These are phyloP conservation scores for Fusarium domesticum DNA, from an alignment of 2,329 filamentous ascomycete species.

Conservation along the genomic window DNA sequence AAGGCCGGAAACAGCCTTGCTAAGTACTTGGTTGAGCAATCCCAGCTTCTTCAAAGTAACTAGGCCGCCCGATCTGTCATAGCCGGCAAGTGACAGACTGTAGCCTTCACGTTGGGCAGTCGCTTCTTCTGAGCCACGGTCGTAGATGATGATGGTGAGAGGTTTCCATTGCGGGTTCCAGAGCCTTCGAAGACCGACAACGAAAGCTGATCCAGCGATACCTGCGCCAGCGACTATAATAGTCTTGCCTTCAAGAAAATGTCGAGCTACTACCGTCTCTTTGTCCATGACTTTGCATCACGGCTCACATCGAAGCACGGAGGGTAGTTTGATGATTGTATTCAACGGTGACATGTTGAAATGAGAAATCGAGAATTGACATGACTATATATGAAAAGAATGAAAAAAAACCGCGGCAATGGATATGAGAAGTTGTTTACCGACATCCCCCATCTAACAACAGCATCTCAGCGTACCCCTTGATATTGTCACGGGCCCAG, in stretches of 20 bases:
- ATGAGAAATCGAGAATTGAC: no score
- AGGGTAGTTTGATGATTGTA: no score
- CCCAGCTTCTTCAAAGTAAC: slow-evolving; percentile 39
- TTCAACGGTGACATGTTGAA: no score
- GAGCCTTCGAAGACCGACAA: slow-evolving; percentile 37
- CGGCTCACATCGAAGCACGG: no score
- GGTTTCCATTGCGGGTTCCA: slow-evolving; percentile 33
- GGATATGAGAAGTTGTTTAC: no score
- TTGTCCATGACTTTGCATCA: slow-evolving; percentile 10
- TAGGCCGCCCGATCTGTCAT: slow-evolving; percentile 35
- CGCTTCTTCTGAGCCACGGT: slow-evolving; percentile 38
- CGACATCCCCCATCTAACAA: background rate
- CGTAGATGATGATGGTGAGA: slow-evolving; percentile 40
- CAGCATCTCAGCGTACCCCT: background rate
- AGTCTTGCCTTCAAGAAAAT: slow-evolving; percentile 39
- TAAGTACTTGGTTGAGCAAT: slow-evolving; percentile 35
- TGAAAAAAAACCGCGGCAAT: no score
- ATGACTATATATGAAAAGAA: no score
- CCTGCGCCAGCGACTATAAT: slow-evolving; percentile 45
- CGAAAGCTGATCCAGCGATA: slow-evolving; percentile 43
- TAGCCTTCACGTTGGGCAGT: slow-evolving; percentile 36
- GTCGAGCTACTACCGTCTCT: slow-evolving; percentile 10
- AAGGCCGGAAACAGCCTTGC: slow-evolving; percentile 31
- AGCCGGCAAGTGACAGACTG: slow-evolving; percentile 39
- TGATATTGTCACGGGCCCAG: background rate